These are phyloP conservation scores for Meira nashicola DNA, from an alignment of 1,284 basidiomycete species.

Conservation along the genomic window DNA sequence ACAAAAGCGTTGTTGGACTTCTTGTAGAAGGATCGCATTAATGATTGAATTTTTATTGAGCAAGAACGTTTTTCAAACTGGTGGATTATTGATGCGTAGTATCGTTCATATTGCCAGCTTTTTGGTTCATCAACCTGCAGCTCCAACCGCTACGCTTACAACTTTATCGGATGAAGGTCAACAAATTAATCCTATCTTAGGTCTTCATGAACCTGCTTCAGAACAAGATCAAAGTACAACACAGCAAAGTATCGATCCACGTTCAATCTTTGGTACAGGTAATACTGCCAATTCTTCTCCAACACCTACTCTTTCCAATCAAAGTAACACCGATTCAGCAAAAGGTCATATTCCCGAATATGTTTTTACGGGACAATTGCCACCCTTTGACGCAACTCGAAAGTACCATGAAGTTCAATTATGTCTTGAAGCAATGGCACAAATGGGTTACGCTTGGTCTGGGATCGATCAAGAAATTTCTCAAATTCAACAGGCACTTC, in stretches of 20 bases:
- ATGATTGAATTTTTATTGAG: slow-evolving; percentile 32
- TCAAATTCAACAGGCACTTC: slow-evolving; percentile 19
- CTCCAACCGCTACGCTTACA: background rate
- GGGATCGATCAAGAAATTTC: slow-evolving; percentile 39
- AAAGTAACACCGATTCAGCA: background rate
- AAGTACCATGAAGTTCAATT: slow-evolving; percentile 40
- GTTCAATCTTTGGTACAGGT: too few relatives aligned
- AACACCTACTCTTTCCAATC: too few relatives aligned
- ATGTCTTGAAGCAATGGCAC: slow-evolving; percentile 38
- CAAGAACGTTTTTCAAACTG: slow-evolving; percentile 32
- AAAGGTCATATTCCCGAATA: slow-evolving; percentile 11
- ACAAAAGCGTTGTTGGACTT: slow-evolving; percentile 26
- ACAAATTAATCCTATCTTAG: background rate
- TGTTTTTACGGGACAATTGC: slow-evolving; percentile 23
- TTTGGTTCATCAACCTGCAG: slow-evolving; percentile 25
- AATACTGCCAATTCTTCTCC: background rate
- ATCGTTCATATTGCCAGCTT: slow-evolving; percentile 40
- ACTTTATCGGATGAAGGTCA: background rate
- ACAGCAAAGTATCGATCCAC: background rate
- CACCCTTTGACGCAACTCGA: slow-evolving; percentile 34
- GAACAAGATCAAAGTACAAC: background rate
- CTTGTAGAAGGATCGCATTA: slow-evolving; percentile 31
- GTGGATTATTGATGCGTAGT: slow-evolving; percentile 31
- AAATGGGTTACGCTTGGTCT: slow-evolving; percentile 46
- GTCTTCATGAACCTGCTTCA: background rate